Base-by-base conservation (phyloP, 305 asterid species). In the Nicotiana rustica region DNA sequence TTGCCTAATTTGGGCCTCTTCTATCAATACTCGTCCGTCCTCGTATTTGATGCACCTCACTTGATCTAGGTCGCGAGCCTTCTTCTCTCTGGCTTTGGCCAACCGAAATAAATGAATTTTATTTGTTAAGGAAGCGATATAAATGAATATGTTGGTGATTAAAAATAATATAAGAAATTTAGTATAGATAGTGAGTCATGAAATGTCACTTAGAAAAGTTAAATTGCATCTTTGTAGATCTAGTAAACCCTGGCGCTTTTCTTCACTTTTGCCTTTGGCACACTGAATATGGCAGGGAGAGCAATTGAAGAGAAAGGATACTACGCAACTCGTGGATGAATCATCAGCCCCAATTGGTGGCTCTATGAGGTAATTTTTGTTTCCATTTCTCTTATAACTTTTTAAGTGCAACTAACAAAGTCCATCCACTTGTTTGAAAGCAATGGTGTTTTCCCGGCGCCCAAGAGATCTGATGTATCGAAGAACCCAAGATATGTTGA, bases 221-320 rank as follows among this genome's bases (percentile, higher is more conserved):
- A 36, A 14, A 33, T 19, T 15, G 49, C 13, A n/a, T 56, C 2
- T 15, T 59, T 14, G 81, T 56, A 36, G 67, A 10, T 13, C 13
- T 2, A 6, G 14, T 18, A 15, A 1, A 2, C 12, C 18, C 12
- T 17, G 36, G 65, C 19, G 4, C 49, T 21, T 33, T 47, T 17
- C 44, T 77, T 25, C 10, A 18, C 71, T 82, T 68, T 21, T 19
- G 78, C 21, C 6, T 17, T 81, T 80, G 77, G 6, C 35, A 25
- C n/a, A 4, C 12, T 86, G 82, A 73, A 6, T 78, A 78, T 86
- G 83, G 81, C 76, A 93, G 99, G 99, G 91, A 59, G 98, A 96
- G 87, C 88, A 93, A 81, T 86, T 96, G 90, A 92, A 93, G 91
- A 92, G 86, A 69, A 89, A 90, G 85, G 86, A 82, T 69, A 41